Percentiles rank a stretch among this genome's conserved stretches.
phyloP scores from a whole-genome alignment of 495 filamentous ascomycete genomes.

The Ascodesmis nigricans region DNA sequence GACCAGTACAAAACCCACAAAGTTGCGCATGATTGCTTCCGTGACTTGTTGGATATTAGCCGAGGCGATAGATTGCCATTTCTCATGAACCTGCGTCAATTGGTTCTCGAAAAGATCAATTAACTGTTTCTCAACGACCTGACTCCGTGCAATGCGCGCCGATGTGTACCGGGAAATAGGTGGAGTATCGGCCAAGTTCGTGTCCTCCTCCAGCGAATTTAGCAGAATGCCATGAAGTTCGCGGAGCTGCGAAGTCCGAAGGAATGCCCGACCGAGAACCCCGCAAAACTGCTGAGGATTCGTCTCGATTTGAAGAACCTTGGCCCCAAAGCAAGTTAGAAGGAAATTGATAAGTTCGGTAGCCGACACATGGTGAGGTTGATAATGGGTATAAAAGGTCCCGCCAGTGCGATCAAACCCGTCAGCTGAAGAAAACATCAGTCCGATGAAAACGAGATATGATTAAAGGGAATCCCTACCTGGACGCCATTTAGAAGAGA shows the following conservation, averaged over 20 bases:
- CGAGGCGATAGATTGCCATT: constrained; percentile 25
- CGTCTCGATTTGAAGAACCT: constrained; percentile 6
- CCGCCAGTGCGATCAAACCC: constrained; percentile 20
- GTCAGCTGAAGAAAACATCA: constrained; percentile 18
- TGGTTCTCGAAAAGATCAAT: constrained; percentile 28
- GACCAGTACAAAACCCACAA: constrained; percentile 27
- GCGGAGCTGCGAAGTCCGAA: constrained; percentile 24
- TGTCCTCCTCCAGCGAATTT: too few species aligned
- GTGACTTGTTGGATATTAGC: constrained; percentile 28
- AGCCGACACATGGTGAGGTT: constrained; percentile 22
- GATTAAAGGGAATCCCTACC: constrained; percentile 31
- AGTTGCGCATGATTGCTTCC: constrained; percentile 28
- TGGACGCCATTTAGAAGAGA: constrained; percentile 57
- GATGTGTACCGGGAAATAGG: too few species aligned
- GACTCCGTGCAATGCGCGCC: too few species aligned
- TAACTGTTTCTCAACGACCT: constrained; percentile 21
- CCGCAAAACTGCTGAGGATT: constrained; percentile 10
- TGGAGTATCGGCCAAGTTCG: too few species aligned
- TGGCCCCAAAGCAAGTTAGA: constrained; percentile 23
- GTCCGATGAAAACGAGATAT: constrained; percentile 1
- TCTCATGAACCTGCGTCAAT: constrained; percentile 26
- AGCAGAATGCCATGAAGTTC: constrained; percentile 16
- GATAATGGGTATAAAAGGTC: constrained; percentile 21
- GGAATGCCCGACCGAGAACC: constrained; percentile 20
- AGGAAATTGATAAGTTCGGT: constrained; percentile 28